Percentiles rank a stretch among this genome's conserved stretches.
Evolutionary conservation across 495 filamentous ascomycete genomes (phyloP).

Genomic region (Aspergillus bertholletiae): DNA sequence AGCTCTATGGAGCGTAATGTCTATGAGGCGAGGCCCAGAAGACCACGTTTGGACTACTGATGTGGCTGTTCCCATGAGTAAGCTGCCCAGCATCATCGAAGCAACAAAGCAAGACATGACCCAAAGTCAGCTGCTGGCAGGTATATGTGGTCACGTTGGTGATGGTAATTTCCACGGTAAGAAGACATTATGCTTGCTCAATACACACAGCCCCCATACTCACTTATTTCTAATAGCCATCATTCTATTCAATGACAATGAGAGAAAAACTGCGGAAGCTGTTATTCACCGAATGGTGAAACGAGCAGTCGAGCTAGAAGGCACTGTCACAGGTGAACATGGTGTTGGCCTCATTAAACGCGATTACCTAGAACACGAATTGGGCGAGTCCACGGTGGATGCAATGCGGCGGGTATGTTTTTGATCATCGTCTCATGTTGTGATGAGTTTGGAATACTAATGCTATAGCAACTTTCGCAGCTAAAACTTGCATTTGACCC

Average conservation of each 20-base stretch:
- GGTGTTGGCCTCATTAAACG: slow-evolving; percentile 53
- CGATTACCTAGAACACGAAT: slow-evolving; percentile 53
- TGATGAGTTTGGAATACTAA: slow-evolving; percentile 7
- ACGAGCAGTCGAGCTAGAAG: slow-evolving; percentile 54
- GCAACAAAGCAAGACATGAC: slow-evolving; percentile 57
- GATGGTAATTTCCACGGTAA: slow-evolving; percentile 65
- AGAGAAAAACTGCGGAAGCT: slow-evolving; percentile 35
- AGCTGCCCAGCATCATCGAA: slow-evolving; percentile 60
- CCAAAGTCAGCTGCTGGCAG: slow-evolving; percentile 51
- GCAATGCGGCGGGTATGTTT: slow-evolving; percentile 58
- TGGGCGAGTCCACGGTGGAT: slow-evolving; percentile 54
- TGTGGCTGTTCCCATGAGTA: slow-evolving; percentile 62
- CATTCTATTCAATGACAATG: slow-evolving; percentile 51
- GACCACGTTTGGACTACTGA: slow-evolving; percentile 67
- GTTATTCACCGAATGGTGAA: slow-evolving; percentile 52
- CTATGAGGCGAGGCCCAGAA: slow-evolving; percentile 48
- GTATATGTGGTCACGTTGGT: slow-evolving; percentile 66
- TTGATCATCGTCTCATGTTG: not conserved
- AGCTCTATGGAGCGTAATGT: slow-evolving; percentile 58
- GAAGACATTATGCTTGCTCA: not conserved
- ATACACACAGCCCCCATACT: not conserved
- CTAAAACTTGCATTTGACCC: slow-evolving; percentile 65
- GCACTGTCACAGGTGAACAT: slow-evolving; percentile 56
- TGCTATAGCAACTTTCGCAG: slow-evolving; percentile 26
- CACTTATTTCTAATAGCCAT: slow-evolving; percentile 34